Base-by-base conservation (phyloP, 2,329 filamentous ascomycete genomes). In the Monosporascus sp. region DNA sequence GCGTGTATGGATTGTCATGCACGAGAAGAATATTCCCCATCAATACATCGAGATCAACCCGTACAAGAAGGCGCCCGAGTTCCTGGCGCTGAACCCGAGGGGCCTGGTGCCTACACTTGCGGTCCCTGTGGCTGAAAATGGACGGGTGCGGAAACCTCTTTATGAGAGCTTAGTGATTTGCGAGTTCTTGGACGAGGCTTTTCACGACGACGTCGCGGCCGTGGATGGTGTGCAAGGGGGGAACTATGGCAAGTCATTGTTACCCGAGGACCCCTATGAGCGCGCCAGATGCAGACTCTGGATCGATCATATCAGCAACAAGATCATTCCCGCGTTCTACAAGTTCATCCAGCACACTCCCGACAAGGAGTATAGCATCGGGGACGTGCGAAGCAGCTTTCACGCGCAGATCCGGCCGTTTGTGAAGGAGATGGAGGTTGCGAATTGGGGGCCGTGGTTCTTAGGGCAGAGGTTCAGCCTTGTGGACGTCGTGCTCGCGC, bases 1-100 rank as follows among this genome's bases (percentile, higher is more conserved):
- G 72, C 80, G 88, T 19, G 78, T 80, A 16, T 91, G 88, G 85
- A 84, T 90, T 56, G 81, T 85, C 1, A 77, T 92, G 11, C 80
- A 85, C 63, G 88, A 91, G 67, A 91, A 92, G 68, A 71, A 76
- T 2, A 86, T 91, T 31, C 80, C 82, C 17, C 86, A 92, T 66
- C 84, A 91, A 71, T 90, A 90, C 67, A 76, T 88, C 58, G 86
- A 90, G 73, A 85, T 91, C 55, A 91, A 91, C 68, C 88, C 88
- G 0, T 91, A 91, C 74, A 75, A 85, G 68, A 92, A 92, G 64
- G 83, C 82, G 0, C 70, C 80, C 3, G 83, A 80, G 1, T 85
- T 91, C 27, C 75, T 92, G 22, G 76, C 78, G 8, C 75, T 92
- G 57, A 93, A 93, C 64, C 88, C 88, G 0, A 81, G 87, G 14